Base-by-base conservation (phyloP, 148 eudicot genomes). In the Rhododendron griersonianum region DNA sequence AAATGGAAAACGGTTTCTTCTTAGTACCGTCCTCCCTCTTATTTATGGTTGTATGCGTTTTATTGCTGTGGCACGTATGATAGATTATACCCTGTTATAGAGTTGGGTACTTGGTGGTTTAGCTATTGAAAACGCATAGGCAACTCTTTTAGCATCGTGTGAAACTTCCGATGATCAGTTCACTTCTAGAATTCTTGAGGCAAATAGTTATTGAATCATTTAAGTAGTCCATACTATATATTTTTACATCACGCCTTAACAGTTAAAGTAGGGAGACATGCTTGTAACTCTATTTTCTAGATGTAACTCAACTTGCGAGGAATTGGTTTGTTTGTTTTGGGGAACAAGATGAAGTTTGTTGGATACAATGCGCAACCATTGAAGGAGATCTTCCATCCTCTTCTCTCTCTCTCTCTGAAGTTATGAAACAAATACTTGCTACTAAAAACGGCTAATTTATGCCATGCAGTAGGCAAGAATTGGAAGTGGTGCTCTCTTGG, bases 401-500 rank as follows among this genome's bases (percentile, higher is more conserved):
- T 41, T 21, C 67, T 50, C 51, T 48, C 79, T 80, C 63, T 57
- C 18, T 61, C 77, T 48, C 4, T 81, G 1, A n/a, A 3, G 1
- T 44, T 37, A 33, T 11, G 37, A 48, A 51, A 51, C 47, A 80
- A 51, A 71, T 84, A 73, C 44, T 86, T 63, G 14, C 77, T 83
- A 30, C 47, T 88, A 84, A 89, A 51, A 74, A 75, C 61, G 82
- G 88, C 88, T 87, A 83, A 69, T 83, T 84, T 88, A 71, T 89
- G 87, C 93, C 88, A 86, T 93, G 94, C 93, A 91, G 93, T 93
- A 96, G 99, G 99, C 95, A 74, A 92, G 87, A 82, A 84, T 95
- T 79, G 99, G 98, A 87, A 89, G 89, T 74, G 87, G 90, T 86
- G 92, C 98, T 33, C 90, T 97, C 59, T 88, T 97, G 87, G 98